These are phyloP conservation scores for Syzygium aromaticum DNA, from an alignment of 345 rosid species.

Conservation along the genomic window DNA sequence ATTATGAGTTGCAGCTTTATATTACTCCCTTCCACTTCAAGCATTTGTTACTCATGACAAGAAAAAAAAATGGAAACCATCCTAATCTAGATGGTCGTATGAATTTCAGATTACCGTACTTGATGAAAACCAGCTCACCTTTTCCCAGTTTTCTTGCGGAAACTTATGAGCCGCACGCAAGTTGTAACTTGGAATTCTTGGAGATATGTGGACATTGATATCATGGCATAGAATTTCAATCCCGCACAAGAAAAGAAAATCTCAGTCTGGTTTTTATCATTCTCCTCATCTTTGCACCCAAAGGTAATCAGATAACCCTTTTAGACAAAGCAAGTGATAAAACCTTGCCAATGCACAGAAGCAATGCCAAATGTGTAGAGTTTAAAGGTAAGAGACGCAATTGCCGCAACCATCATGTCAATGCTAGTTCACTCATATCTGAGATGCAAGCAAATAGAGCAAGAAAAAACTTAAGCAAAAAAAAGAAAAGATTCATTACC, in stretches of 20 bases:
- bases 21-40: background rate
- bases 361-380: background rate
- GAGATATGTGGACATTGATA: conserved; percentile 74
- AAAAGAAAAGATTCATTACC: conserved; percentile 26
- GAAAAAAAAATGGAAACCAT: background rate
- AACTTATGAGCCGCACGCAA: conserved; percentile 66
- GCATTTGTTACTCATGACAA: background rate
- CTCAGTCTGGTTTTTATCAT: background rate
- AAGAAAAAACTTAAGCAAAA: background rate
- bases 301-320: background rate
- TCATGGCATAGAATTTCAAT: conserved; percentile 79
- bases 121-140: conserved; percentile 23
- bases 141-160: conserved; percentile 84
- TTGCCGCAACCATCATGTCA: background rate
- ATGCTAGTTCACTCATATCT: background rate
- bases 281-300: background rate
- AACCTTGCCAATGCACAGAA: background rate
- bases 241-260: conserved; percentile 24
- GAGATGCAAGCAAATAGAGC: background rate
- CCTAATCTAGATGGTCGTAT: background rate
- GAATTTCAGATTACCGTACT: background rate
- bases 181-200: conserved; percentile 80
- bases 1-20: background rate
- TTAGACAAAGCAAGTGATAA: background rate
- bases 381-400: background rate